These are phyloP conservation scores for Huntiella bhutanensis DNA, from an alignment of 2,329 filamentous ascomycete genomes.

Conservation along the genomic window DNA sequence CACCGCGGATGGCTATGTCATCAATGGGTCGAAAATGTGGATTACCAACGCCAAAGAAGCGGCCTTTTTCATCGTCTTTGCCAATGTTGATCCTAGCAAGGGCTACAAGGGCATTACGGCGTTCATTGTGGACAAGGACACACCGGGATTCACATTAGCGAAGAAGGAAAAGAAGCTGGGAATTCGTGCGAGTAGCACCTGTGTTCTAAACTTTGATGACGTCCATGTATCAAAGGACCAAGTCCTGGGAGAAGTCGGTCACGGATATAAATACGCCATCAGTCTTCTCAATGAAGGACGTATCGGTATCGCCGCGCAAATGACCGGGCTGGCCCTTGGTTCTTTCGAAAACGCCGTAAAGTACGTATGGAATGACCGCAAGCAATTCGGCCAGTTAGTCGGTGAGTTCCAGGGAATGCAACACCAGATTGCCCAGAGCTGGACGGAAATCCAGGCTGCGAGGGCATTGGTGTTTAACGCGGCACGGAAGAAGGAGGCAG, in stretches of 20 bases:
- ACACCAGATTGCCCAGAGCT: slow-evolving; percentile 92
- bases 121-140: slow-evolving; percentile 83
- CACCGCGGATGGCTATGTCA: slow-evolving; percentile 65
- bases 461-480: slow-evolving; percentile 90
- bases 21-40: slow-evolving; percentile 97
- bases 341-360: slow-evolving; percentile 86
- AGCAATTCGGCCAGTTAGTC: slow-evolving; percentile 84
- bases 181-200: slow-evolving; percentile 88
- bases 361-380: slow-evolving; percentile 97
- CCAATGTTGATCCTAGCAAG: slow-evolving; percentile 78
- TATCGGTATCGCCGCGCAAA: slow-evolving; percentile 95
- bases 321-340: slow-evolving; percentile 89
- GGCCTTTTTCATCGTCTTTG: slow-evolving; percentile 91
- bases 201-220: slow-evolving; percentile 94
- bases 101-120: slow-evolving; percentile 95
- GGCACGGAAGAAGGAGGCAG: slow-evolving; percentile 92
- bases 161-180: slow-evolving; percentile 99
- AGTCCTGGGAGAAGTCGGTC: slow-evolving; percentile 68
- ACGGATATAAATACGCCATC: slow-evolving; percentile 98
- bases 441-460: slow-evolving; percentile 81
- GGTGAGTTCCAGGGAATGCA: slow-evolving; percentile 99
- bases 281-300: slow-evolving; percentile 84
- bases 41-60: slow-evolving; percentile 96
- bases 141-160: slow-evolving; percentile 76
- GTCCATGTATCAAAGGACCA: slow-evolving; percentile 78